Percentiles rank a stretch among this genome's conserved stretches.
These are phyloP conservation scores for Dendrobium chrysotoxum DNA, from an alignment of 106 monocot species.

Conservation along the genomic window DNA sequence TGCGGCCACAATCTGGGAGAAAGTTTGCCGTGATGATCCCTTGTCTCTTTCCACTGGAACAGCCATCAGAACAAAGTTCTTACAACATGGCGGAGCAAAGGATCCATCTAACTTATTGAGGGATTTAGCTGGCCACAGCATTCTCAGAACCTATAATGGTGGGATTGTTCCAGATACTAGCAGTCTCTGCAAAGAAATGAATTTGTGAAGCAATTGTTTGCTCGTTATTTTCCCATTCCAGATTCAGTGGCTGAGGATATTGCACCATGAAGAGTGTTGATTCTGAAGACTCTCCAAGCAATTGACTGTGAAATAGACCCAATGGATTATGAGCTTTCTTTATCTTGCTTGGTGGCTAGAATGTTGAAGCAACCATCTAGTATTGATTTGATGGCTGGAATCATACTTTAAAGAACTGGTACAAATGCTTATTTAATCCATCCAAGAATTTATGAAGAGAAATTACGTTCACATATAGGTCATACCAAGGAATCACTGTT, in stretches of 20 bases:
- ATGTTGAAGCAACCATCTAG: no score
- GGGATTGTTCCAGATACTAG: slow-evolving; percentile 68
- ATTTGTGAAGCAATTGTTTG: slow-evolving; percentile 6
- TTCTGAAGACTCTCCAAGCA: no score
- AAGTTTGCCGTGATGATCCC: slow-evolving; percentile 73
- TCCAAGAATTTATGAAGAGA: no score
- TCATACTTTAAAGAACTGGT: no score
- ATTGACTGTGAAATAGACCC: no score
- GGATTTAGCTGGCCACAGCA: slow-evolving; percentile 42
- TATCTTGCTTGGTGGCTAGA: no score
- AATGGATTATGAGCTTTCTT: no score
- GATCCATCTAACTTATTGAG: slow-evolving; percentile 53
- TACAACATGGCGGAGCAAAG: slow-evolving; percentile 72
- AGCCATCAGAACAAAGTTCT: slow-evolving; percentile 51
- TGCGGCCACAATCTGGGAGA: slow-evolving; percentile 80
- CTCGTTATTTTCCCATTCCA: neutral
- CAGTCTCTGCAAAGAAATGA: slow-evolving; percentile 49
- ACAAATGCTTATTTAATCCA: no score
- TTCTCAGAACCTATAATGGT: slow-evolving; percentile 35
- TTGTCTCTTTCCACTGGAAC: slow-evolving; percentile 52
- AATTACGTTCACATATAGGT: no score
- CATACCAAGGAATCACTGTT: no score
- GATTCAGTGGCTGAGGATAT: neutral
- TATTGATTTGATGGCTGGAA: no score
- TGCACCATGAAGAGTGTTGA: no score